Evolutionary conservation across 306 rosid species (phyloP).

Genomic region (Quercus aquifolioides): DNA sequence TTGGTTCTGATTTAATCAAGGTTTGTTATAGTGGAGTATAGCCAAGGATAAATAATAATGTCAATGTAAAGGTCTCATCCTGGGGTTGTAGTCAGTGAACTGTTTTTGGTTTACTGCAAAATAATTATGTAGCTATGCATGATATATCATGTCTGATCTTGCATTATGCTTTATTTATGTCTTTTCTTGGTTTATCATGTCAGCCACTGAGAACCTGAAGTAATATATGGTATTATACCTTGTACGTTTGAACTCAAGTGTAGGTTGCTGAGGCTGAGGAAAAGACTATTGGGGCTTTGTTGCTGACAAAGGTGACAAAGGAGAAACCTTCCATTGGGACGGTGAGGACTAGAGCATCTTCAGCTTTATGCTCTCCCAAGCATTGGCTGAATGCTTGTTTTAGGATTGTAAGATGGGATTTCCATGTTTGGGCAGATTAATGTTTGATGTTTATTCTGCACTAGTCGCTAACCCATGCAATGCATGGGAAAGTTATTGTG

Average conservation of each 20-base stretch:
- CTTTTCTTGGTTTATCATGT: not conserved
- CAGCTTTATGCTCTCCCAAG: not conserved
- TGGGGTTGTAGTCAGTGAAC: not conserved
- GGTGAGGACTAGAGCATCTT: constrained; percentile 25
- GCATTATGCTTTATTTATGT: no score
- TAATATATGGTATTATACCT: not conserved
- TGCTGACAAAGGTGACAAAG: constrained; percentile 76
- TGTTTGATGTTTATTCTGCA: not conserved
- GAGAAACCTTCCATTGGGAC: constrained; percentile 87
- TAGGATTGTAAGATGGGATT: not conserved
- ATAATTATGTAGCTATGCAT: not conserved
- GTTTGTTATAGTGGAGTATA: no score
- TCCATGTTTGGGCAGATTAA: not conserved
- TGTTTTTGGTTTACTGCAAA: not conserved
- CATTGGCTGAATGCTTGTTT: not conserved
- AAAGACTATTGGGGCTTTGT: constrained; percentile 86
- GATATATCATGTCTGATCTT: not conserved
- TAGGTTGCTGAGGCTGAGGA: constrained; percentile 85
- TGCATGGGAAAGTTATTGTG: no score
- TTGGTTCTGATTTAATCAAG: no score
- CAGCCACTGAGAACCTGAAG: not conserved
- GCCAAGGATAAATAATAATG: not conserved
- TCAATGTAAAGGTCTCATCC: not conserved
- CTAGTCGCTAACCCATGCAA: no score
- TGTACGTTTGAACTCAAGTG: not conserved